A percentile compares a stretch with the other conserved stretches of the same genome.
Evolutionary conservation across 441 rosid species (phyloP).

Genomic region (Euphorbia schlechtendalii): DNA sequence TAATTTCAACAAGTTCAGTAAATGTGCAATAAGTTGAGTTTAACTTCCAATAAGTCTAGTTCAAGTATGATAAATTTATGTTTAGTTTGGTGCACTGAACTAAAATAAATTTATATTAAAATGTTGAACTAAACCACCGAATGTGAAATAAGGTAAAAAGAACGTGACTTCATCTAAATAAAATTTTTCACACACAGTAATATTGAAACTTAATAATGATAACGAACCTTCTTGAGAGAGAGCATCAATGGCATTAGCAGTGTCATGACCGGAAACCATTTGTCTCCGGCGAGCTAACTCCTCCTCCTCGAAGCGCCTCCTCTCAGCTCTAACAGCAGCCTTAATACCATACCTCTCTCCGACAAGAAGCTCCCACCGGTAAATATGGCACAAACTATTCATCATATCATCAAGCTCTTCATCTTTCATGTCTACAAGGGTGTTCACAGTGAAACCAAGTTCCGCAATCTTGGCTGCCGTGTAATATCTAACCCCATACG

Average conservation of each 20-base stretch:
- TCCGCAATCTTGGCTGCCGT: conserved; percentile 88
- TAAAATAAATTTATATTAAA: no score
- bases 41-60: no score
- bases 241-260: conserved; percentile 60
- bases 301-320: conserved; percentile 62
- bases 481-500: conserved; percentile 73
- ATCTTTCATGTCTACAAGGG: conserved; percentile 79
- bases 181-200: no score
- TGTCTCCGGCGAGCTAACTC: conserved; percentile 49
- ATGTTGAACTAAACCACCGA: no score
- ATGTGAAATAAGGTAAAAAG: no score
- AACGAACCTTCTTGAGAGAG: conserved; percentile 81
- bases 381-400: conserved; percentile 78
- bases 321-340: conserved; percentile 87
- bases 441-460: conserved; percentile 84
- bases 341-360: conserved; percentile 90
- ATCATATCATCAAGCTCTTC: conserved; percentile 98
- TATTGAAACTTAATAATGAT: no score
- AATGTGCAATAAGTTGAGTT: no score
- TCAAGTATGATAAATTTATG: no score
- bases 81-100: no score
- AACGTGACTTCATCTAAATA: no score
- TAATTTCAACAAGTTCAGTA: no score
- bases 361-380: conserved; percentile 84
- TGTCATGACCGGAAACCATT: conserved; percentile 38